Conservation (phyloP, 2,329 filamentous ascomycete genomes). For the Apiospora kogelbergensis region DNA sequence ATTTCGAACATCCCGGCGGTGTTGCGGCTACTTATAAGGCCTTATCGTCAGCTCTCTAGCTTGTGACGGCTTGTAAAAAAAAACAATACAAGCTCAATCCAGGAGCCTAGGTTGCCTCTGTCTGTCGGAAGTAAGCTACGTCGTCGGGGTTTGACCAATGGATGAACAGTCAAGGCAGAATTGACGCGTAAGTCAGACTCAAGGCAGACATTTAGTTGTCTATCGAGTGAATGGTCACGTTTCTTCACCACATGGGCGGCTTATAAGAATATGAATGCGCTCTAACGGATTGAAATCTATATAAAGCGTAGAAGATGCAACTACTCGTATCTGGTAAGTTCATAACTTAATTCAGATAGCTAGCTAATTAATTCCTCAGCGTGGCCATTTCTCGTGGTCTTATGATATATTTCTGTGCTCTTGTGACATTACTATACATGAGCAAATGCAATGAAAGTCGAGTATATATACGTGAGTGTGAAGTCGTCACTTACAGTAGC, state of each 20-base stretch:
- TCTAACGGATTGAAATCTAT: background rate
- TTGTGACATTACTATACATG: too few relatives aligned
- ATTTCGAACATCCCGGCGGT: background rate
- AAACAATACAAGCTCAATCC: background rate
- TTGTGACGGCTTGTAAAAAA: background rate
- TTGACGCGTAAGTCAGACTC: background rate
- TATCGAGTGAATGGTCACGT: background rate
- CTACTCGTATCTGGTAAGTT: background rate
- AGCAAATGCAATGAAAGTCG: too few relatives aligned
- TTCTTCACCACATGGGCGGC: background rate
- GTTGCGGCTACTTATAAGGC: background rate
- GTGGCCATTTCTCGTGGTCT: too few relatives aligned
- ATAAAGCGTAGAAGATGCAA: background rate
- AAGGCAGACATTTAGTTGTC: background rate
- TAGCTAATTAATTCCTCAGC: too few relatives aligned
- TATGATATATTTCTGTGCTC: too few relatives aligned
- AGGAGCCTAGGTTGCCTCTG: background rate
- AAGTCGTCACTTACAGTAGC: too few relatives aligned
- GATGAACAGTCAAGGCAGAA: background rate
- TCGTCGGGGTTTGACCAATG: background rate
- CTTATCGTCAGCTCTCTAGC: background rate
- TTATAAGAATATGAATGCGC: background rate
- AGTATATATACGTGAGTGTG: background rate
- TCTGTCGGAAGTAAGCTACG: background rate
- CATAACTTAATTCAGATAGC: background rate